Conservation (phyloP, 345 rosid species). For the Eucalyptus erythrocorys region DNA sequence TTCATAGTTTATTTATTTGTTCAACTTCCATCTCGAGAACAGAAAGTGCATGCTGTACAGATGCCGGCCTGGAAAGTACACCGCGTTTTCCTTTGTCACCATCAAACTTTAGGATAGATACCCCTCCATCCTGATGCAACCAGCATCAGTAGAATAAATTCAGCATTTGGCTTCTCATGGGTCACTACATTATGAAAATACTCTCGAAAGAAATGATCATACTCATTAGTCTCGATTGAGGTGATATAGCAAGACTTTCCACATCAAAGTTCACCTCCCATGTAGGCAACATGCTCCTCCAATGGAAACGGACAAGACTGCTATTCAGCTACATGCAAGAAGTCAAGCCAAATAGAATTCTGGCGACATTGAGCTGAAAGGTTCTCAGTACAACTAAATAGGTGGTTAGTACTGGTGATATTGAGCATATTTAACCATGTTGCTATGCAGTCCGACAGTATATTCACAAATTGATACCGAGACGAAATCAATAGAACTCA, state of each 20-base stretch:
- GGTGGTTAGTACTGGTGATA: neutral
- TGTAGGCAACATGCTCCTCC: neutral
- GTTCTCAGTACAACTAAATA: neutral
- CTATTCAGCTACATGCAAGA: neutral
- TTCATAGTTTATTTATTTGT: constrained; percentile 76
- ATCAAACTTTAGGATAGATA: constrained; percentile 69
- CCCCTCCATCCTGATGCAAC: constrained; percentile 64
- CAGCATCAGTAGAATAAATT: neutral
- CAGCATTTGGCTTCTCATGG: neutral
- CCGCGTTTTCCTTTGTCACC: constrained; percentile 45
- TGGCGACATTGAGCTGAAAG: neutral
- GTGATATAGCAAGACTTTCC: neutral
- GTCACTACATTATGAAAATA: neutral
- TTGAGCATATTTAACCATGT: neutral
- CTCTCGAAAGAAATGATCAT: neutral
- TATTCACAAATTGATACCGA: neutral
- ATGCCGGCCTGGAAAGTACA: constrained; percentile 49
- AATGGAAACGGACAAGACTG: neutral
- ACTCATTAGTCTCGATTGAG: neutral
- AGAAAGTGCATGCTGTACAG: constrained; percentile 85
- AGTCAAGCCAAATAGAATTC: neutral
- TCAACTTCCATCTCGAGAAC: constrained; percentile 94
- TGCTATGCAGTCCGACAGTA: neutral
- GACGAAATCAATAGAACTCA: neutral
- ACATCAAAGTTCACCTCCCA: neutral